These are phyloP conservation scores for Chaetomiaceae sp. DNA, from an alignment of 2,329 filamentous ascomycete genomes.

Conservation along the genomic window DNA sequence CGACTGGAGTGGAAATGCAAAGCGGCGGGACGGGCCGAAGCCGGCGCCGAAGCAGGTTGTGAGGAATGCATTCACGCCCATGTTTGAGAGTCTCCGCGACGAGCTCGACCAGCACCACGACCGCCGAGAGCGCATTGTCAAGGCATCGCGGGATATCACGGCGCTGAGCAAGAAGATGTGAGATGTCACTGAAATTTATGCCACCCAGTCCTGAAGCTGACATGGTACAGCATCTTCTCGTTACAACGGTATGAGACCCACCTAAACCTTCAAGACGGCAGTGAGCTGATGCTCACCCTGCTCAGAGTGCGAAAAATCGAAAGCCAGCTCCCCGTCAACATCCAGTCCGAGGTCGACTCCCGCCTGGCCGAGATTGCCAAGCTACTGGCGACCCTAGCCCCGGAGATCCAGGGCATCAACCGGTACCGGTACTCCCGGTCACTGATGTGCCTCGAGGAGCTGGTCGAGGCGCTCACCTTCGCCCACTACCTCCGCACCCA, in stretches of 20 bases:
- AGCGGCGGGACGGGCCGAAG: conserved; percentile 30
- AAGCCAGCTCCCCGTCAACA: conserved; percentile 60
- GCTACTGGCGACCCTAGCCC: conserved; percentile 62
- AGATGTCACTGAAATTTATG: conserved; percentile 26
- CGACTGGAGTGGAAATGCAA: conserved; percentile 49
- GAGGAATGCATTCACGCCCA: conserved; percentile 54
- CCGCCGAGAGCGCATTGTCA: conserved; percentile 82
- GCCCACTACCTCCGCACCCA: conserved; percentile 80
- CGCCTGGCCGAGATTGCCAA: conserved; percentile 67
- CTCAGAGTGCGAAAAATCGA: conserved; percentile 60
- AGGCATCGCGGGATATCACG: conserved; percentile 87
- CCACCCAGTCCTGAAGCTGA: neutral
- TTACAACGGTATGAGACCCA: conserved; percentile 64
- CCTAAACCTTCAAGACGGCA: neutral
- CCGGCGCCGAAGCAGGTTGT: conserved; percentile 31
- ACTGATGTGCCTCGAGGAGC: conserved; percentile 87
- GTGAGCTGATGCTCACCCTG: neutral
- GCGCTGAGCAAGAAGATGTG: conserved; percentile 96
- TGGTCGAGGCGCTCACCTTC: conserved; percentile 87
- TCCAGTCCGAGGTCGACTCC: conserved; percentile 64
- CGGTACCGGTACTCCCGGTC: conserved; percentile 75
- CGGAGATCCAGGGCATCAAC: conserved; percentile 75
- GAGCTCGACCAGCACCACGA: conserved; percentile 95
- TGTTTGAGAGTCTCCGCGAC: conserved; percentile 81
- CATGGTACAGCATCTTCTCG: conserved; percentile 68